Percentiles rank a stretch among this genome's conserved stretches.
Conservation (phyloP, 306 rosid genomes). For the Carpinus fangiana region DNA sequence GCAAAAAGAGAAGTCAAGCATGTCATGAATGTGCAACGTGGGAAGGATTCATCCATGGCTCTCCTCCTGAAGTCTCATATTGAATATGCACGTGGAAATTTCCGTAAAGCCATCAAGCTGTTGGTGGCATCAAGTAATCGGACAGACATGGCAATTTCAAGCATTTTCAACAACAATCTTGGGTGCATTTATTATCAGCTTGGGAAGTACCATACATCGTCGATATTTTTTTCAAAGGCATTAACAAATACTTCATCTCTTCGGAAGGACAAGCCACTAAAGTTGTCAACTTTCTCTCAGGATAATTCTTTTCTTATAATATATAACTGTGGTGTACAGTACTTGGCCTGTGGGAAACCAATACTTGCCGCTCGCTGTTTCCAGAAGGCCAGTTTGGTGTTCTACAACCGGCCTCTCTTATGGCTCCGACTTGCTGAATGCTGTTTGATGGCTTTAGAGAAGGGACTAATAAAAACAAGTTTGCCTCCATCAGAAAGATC, state of each 20-base stretch:
- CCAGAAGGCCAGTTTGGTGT: conserved; percentile 82
- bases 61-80: conserved; percentile 95
- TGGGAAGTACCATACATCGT: conserved; percentile 85
- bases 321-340: conserved; percentile 90
- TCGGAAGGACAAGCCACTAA: conserved; percentile 73
- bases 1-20: conserved; percentile 96
- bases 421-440: conserved; percentile 98
- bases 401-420: conserved; percentile 80
- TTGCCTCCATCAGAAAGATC: conserved; percentile 47
- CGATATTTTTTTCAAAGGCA: conserved; percentile 87
- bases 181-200: conserved; percentile 97
- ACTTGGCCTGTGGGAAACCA: conserved; percentile 91
- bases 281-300: conserved; percentile 70
- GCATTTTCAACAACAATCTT: conserved; percentile 86
- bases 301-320: conserved; percentile 79
- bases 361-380: conserved; percentile 88
- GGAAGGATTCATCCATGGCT: conserved; percentile 87
- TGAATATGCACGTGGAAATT: conserved; percentile 94
- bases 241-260: conserved; percentile 67
- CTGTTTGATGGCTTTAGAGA: conserved; percentile 93
- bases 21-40: conserved; percentile 93
- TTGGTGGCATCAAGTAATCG: conserved; percentile 83
- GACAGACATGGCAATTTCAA: conserved; percentile 65
- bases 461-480: conserved; percentile 58
- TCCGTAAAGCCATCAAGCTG: conserved; percentile 94